Percentiles rank a stretch among this genome's conserved stretches.
Evolutionary conservation across 2,329 filamentous ascomycete species (phyloP).

Genomic region (Diaporthe sp.): DNA sequence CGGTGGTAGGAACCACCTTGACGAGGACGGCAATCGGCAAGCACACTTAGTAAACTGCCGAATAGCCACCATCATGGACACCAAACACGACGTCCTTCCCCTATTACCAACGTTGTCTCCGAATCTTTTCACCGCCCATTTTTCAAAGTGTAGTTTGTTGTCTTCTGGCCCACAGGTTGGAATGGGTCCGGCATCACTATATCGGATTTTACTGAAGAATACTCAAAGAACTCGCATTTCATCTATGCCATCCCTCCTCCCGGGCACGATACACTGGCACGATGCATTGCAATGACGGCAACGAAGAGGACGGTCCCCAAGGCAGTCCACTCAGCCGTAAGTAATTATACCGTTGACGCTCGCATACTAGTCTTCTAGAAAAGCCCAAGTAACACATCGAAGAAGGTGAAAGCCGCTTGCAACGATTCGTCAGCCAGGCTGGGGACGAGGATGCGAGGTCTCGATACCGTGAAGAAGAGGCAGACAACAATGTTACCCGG

Average conservation of each 20-base stretch:
- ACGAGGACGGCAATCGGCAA: constrained; percentile 15
- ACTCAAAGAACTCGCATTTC: not conserved
- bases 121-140: not conserved
- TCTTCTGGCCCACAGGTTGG: not conserved
- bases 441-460: constrained; percentile 58
- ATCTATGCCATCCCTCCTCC: not conserved
- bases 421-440: constrained; percentile 45
- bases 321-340: constrained; percentile 30
- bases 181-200: constrained; percentile 14
- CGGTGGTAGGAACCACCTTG: constrained; percentile 15
- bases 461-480: constrained; percentile 58
- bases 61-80: constrained; percentile 9
- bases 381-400: not conserved
- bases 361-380: no score
- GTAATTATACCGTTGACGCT: not conserved
- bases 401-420: constrained; percentile 38
- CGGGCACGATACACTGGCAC: not conserved
- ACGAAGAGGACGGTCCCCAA: not conserved
- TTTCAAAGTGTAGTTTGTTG: not conserved
- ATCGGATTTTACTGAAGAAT: not conserved
- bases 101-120: not conserved
- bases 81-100: not conserved
- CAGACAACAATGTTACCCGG: constrained; percentile 51
- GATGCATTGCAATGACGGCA: constrained; percentile 19
- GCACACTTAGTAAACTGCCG: constrained; percentile 19